A percentile compares a stretch with the other conserved stretches of the same genome.
Conservation (phyloP, 2,329 filamentous ascomycete species). For the Xylaria sp. region DNA sequence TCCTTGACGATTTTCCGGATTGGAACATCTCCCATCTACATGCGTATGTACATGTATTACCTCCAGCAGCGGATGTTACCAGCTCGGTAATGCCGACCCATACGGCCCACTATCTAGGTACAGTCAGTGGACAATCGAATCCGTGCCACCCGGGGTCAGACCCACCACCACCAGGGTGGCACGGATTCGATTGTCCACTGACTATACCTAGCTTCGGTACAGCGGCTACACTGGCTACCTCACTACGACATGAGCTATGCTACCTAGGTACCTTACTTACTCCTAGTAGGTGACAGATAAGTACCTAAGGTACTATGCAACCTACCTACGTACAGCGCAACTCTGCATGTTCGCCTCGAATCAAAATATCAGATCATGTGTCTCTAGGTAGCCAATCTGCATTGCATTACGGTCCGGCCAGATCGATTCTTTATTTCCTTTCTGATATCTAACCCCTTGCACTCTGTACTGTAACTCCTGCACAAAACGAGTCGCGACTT, state of each 20-base stretch:
- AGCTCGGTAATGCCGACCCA: background rate
- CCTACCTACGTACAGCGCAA: background rate
- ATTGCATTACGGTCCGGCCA: background rate
- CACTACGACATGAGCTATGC: no score
- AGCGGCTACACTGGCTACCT: no score
- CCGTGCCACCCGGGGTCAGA: no score
- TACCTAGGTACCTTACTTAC: no score
- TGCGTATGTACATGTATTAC: no score
- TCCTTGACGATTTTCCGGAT: background rate
- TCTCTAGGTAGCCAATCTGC: background rate
- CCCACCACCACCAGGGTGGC: no score
- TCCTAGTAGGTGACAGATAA: no score
- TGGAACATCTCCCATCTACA: background rate
- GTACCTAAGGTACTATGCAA: no score
- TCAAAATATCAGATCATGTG: constrained; percentile 21
- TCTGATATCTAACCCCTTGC: constrained; percentile 13
- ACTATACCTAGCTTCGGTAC: no score
- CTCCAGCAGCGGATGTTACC: background rate
- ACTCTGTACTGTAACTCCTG: background rate
- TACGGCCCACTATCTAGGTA: background rate
- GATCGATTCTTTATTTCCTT: background rate
- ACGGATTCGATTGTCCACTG: no score
- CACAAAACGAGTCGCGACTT: background rate
- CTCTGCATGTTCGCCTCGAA: constrained; percentile 9
- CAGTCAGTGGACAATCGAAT: no score